phyloP scores from a whole-genome alignment of 805 yeast genomes.

The Saccharomycopsis synnaedendra region DNA sequence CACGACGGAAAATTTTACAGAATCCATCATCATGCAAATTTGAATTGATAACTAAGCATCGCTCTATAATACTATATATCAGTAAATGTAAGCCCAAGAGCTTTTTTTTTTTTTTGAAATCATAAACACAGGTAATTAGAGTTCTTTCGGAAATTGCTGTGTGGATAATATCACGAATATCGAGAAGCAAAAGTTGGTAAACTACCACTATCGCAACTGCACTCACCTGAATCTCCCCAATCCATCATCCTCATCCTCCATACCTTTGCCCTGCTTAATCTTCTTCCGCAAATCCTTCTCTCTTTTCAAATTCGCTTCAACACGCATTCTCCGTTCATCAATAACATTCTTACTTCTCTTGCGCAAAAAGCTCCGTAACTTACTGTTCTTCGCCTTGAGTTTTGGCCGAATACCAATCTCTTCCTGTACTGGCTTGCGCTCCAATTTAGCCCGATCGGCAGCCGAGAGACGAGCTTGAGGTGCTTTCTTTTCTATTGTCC shows the following conservation, averaged over 20 bases:
- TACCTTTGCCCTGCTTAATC: slow-evolving; percentile 19
- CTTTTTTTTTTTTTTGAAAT: too few relatives aligned
- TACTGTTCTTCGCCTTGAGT: slow-evolving; percentile 71
- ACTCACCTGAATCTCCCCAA: too few relatives aligned
- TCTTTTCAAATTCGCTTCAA: slow-evolving; percentile 36
- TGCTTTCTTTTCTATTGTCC: slow-evolving; percentile 69
- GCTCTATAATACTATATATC: too few relatives aligned
- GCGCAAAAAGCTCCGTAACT: slow-evolving; percentile 53
- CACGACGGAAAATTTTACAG: too few relatives aligned
- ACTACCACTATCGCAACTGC: too few relatives aligned
- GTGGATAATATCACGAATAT: too few relatives aligned
- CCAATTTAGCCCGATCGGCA: slow-evolving; percentile 37
- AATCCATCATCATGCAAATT: too few relatives aligned
- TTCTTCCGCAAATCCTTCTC: slow-evolving; percentile 64
- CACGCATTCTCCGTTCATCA: slow-evolving; percentile 24
- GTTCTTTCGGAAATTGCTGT: too few relatives aligned
- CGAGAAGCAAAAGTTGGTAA: too few relatives aligned
- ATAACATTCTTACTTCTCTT: slow-evolving; percentile 22
- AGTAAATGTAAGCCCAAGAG: too few relatives aligned
- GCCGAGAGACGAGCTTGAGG: slow-evolving; percentile 52
- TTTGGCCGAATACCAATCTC: slow-evolving; percentile 43
- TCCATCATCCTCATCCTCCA: slow-evolving; percentile 39
- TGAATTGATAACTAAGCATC: too few relatives aligned
- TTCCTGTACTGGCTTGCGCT: slow-evolving; percentile 20
- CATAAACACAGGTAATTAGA: too few relatives aligned